These are phyloP conservation scores for Beauveria varroae DNA, from an alignment of 2,329 filamentous ascomycete species.

Conservation along the genomic window DNA sequence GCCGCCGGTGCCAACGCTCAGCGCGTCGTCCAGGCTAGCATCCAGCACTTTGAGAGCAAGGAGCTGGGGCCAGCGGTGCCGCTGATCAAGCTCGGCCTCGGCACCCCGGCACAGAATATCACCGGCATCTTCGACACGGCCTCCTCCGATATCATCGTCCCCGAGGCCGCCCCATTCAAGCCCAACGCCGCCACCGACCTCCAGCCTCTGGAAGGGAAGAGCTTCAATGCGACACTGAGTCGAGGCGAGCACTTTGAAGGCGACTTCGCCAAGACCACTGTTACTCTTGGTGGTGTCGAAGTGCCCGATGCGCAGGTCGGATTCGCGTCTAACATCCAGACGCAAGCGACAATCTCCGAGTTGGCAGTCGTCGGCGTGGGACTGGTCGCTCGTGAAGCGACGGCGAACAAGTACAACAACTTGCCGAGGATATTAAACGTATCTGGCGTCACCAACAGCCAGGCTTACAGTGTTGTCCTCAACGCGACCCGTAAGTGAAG, in stretches of 20 bases:
- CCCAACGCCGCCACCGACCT: not conserved
- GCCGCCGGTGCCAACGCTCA: not conserved
- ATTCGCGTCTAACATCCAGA: not conserved
- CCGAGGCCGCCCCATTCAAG: not conserved
- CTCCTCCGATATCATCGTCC: not conserved
- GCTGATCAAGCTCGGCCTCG: not conserved
- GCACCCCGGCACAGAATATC: not conserved
- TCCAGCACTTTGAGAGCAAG: not conserved
- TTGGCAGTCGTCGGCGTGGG: not conserved
- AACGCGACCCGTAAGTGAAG: slow-evolving; percentile 4
- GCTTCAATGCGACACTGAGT: not conserved
- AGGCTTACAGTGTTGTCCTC: not conserved
- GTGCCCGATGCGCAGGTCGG: not conserved
- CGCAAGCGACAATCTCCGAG: not conserved
- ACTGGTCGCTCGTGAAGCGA: not conserved
- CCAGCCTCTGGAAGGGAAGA: not conserved
- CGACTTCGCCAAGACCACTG: not conserved
- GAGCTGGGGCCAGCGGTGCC: not conserved
- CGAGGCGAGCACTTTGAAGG: not conserved
- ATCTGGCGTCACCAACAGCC: not conserved
- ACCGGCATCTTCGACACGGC: not conserved
- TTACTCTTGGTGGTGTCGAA: not conserved
- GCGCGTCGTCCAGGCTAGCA: not conserved
- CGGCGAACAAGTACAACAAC: not conserved
- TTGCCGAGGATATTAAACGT: not conserved